Conservation (phyloP, 192 early-diverging fungal species). For the Entophlyctis luteolus region DNA sequence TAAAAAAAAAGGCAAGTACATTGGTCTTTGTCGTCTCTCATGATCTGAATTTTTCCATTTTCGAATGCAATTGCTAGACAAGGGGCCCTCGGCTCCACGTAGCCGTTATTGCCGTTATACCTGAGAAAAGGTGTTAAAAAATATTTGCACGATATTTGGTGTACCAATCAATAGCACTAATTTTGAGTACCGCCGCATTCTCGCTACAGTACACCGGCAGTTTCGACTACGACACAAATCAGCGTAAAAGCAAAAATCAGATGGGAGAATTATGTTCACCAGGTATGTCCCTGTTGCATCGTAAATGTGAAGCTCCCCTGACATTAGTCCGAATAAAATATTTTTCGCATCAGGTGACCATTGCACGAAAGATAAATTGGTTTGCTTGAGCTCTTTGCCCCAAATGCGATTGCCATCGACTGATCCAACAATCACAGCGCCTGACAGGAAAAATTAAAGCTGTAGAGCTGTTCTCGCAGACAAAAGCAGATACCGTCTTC, state of each 20-base stretch:
- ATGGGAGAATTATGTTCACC: conserved; percentile 27
- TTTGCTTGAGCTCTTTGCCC: conserved; percentile 55
- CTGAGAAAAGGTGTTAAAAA: conserved; percentile 3
- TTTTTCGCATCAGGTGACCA: conserved; percentile 60
- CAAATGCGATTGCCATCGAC: conserved; percentile 60
- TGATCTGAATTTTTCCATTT: conserved; percentile 60
- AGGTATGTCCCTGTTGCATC: conserved; percentile 48
- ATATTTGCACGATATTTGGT: background rate
- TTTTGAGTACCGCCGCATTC: conserved; percentile 35
- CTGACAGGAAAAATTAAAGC: conserved; percentile 16
- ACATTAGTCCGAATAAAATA: conserved; percentile 51
- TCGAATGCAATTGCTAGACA: conserved; percentile 55
- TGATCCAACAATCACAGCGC: conserved; percentile 60
- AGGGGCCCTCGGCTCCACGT: conserved; percentile 44
- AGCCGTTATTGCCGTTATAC: conserved; percentile 55
- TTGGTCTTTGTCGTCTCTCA: conserved; percentile 50
- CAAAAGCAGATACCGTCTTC: conserved; percentile 42
- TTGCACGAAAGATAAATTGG: conserved; percentile 39
- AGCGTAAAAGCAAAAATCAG: background rate
- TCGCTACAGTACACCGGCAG: conserved; percentile 41
- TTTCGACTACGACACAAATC: conserved; percentile 35
- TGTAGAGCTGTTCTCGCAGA: background rate
- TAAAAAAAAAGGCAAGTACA: conserved; percentile 16
- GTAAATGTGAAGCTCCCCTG: conserved; percentile 54
- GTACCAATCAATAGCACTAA: conserved; percentile 49